Conservation (phyloP, 2,329 filamentous ascomycete genomes). For the Aspergillus fumigatus region DNA sequence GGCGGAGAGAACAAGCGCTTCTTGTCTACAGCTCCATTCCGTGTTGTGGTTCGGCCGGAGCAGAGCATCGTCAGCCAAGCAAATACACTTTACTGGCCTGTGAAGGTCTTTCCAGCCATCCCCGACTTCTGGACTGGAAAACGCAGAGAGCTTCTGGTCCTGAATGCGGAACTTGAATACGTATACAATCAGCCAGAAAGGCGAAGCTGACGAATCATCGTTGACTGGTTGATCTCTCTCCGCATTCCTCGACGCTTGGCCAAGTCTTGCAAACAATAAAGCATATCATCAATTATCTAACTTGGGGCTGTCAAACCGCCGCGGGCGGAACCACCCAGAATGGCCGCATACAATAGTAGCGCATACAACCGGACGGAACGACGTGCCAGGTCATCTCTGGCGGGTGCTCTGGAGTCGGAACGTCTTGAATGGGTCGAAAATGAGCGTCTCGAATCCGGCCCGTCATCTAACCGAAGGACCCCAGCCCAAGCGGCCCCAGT, state of each 20-base stretch:
- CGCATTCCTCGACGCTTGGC: constrained; percentile 17
- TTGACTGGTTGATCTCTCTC: constrained; percentile 15
- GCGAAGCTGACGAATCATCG: constrained; percentile 6
- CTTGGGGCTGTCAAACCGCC: constrained; percentile 18
- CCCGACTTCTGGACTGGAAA: background rate
- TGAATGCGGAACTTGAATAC: background rate
- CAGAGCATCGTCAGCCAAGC: background rate
- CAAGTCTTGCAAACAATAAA: constrained; percentile 3
- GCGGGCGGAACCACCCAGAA: constrained; percentile 26
- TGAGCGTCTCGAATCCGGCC: constrained; percentile 36
- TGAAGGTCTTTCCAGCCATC: background rate
- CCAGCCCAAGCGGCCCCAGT: constrained; percentile 61
- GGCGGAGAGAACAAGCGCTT: background rate
- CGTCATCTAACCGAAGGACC: constrained; percentile 48
- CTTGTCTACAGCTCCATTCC: background rate
- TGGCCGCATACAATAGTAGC: constrained; percentile 21
- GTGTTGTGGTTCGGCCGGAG: background rate
- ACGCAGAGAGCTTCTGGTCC: background rate
- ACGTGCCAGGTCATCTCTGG: constrained; percentile 61
- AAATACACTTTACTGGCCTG: background rate
- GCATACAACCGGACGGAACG: constrained; percentile 1
- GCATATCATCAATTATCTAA: constrained; percentile 9
- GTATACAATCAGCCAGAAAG: background rate
- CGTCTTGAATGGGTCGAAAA: constrained; percentile 63
- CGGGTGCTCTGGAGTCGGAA: constrained; percentile 73